A percentile compares a stretch with the other conserved stretches of the same genome.
Evolutionary conservation across 106 monocot species (phyloP).

Genomic region (Iris macrosiphon): DNA sequence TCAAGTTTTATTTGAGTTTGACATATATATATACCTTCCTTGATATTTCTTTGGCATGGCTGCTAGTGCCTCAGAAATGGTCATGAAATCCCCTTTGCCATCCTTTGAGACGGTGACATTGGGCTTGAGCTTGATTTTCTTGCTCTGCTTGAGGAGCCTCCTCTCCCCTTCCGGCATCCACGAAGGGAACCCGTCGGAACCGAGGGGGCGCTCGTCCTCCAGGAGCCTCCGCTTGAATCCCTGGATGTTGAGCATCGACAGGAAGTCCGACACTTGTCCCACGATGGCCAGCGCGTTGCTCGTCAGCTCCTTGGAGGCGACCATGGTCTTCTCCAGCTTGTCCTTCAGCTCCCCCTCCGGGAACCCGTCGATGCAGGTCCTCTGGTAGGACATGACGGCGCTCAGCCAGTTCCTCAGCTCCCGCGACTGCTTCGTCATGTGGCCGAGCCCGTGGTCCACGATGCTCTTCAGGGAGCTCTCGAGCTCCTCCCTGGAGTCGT

Average conservation of each 20-base stretch:
- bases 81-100: slow-evolving; percentile 18
- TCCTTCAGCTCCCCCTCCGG: slow-evolving; percentile 4
- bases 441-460: neutral
- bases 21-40: neutral
- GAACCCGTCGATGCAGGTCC: slow-evolving; percentile 5
- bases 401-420: slow-evolving; percentile 5
- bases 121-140: neutral
- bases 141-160: neutral
- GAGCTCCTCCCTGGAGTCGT: slow-evolving; percentile 7
- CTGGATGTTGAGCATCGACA: neutral
- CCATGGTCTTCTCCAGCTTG: neutral
- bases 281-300: slow-evolving; percentile 7
- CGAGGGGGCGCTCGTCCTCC: neutral
- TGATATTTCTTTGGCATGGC: neutral
- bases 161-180: slow-evolving; percentile 7
- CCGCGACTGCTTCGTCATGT: neutral
- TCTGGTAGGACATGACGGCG: slow-evolving; percentile 3
- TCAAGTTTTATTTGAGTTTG: too few relatives aligned
- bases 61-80: slow-evolving; percentile 7
- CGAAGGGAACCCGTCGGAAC: neutral
- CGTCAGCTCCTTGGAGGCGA: neutral
- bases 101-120: slow-evolving; percentile 15
- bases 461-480: neutral
- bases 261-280: neutral
- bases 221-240: neutral